Evolutionary conservation across 306 rosid genomes (phyloP).

Genomic region (Pyrus communis): DNA sequence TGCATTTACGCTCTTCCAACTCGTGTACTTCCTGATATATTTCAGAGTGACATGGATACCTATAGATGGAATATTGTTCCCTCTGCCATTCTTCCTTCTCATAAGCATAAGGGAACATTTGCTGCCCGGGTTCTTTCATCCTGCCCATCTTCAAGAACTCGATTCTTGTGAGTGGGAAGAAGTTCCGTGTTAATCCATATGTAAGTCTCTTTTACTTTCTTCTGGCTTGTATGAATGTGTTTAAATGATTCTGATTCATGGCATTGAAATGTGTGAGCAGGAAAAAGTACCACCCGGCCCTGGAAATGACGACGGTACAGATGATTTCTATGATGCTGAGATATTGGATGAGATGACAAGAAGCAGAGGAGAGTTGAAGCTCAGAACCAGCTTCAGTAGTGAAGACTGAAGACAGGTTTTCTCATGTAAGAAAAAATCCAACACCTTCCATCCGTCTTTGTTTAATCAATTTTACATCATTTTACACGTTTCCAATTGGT

Average conservation of each 20-base stretch:
- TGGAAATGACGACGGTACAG: conserved; percentile 22
- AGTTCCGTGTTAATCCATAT: conserved; percentile 22
- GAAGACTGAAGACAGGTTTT: conserved; percentile 45
- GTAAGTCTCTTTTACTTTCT: conserved; percentile 4
- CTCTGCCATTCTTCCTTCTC: conserved; percentile 44
- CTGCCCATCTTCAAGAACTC: conserved; percentile 35
- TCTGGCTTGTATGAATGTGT: neutral
- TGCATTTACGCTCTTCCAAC: conserved; percentile 31
- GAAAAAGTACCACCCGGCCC: conserved; percentile 33
- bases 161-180: conserved; percentile 42
- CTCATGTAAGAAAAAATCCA: conserved; percentile 34
- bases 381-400: conserved; percentile 46
- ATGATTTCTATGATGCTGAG: conserved; percentile 62
- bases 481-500: neutral
- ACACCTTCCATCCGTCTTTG: neutral
- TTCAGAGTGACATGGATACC: conserved; percentile 48
- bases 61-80: conserved; percentile 45
- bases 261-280: conserved; percentile 27
- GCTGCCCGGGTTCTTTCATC: conserved; percentile 32
- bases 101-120: conserved; percentile 30
- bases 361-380: conserved; percentile 75
- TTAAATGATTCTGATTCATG: neutral
- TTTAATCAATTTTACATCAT: no score
- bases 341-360: conserved; percentile 82
- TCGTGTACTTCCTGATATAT: conserved; percentile 30